These are phyloP conservation scores for Rhododendron ovatum DNA, from an alignment of 148 eudicot genomes.

Conservation along the genomic window DNA sequence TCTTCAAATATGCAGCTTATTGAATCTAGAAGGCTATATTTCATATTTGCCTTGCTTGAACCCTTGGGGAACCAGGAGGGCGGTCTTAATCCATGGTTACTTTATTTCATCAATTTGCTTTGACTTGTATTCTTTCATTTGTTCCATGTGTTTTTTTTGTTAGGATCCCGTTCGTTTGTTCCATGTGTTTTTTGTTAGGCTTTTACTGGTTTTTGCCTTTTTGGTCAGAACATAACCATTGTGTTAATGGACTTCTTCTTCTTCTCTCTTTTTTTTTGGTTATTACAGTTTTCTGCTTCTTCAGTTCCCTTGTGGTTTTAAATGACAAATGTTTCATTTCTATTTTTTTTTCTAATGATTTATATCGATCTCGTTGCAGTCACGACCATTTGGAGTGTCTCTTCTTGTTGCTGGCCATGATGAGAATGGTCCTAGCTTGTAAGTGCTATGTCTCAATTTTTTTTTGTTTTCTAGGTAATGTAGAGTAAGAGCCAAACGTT, in stretches of 20 bases:
- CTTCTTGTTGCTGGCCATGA: slow-evolving; percentile 73
- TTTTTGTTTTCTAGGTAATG: not conserved
- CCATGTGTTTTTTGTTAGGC: too few species aligned
- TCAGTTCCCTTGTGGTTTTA: not conserved
- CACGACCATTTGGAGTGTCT: slow-evolving; percentile 93
- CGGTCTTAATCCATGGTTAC: not conserved
- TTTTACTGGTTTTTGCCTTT: not conserved
- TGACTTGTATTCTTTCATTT: not conserved
- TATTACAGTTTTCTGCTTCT: too few species aligned
- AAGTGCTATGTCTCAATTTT: slow-evolving; percentile 27
- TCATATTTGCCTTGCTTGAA: not conserved
- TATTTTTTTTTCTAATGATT: not conserved
- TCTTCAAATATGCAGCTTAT: too few species aligned
- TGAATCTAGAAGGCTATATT: too few species aligned
- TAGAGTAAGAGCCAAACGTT: too few species aligned
- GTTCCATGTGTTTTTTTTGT: not conserved
- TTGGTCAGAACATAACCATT: not conserved
- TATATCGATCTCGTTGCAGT: slow-evolving; percentile 35
- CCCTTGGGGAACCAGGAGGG: not conserved
- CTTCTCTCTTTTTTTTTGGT: not conserved
- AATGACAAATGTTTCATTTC: not conserved
- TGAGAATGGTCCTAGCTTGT: slow-evolving; percentile 96
- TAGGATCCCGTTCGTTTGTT: not conserved
- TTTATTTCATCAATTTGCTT: not conserved
- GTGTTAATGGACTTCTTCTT: not conserved